phyloP scores from a whole-genome alignment of 23 red algal genomes.

The Gracilariopsis chorda region DNA sequence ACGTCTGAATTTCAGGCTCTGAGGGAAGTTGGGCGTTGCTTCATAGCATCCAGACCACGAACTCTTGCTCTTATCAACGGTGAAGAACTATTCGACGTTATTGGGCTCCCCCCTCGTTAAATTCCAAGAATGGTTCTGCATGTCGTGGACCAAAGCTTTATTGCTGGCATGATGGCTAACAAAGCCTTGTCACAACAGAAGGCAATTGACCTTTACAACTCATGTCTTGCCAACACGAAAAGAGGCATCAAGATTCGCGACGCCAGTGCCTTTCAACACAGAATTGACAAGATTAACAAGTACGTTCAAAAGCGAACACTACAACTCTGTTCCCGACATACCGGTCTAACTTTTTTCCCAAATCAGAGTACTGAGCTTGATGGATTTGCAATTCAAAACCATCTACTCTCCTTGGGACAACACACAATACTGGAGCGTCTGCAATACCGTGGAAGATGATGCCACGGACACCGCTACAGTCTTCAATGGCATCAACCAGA shows the following conservation, averaged over 20 bases:
- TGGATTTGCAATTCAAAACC: slow-evolving; percentile 19
- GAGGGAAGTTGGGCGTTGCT: too few species aligned
- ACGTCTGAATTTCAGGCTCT: too few species aligned
- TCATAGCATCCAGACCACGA: too few species aligned
- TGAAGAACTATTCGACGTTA: background rate
- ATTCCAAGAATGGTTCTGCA: background rate
- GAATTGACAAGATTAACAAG: slow-evolving; percentile 50
- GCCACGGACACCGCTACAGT: background rate
- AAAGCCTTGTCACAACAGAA: background rate
- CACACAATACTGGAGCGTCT: slow-evolving; percentile 20
- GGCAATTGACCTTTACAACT: slow-evolving; percentile 22
- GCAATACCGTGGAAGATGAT: slow-evolving; percentile 16
- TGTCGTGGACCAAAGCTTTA: slow-evolving; percentile 11
- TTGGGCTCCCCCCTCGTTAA: background rate
- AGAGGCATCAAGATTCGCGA: slow-evolving; percentile 14
- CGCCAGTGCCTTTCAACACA: background rate
- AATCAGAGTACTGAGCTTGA: background rate
- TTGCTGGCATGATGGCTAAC: slow-evolving; percentile 13
- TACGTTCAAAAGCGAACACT: background rate
- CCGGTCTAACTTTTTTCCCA: background rate
- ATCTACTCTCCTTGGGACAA: slow-evolving; percentile 46
- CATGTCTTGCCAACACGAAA: background rate
- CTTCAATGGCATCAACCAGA: background rate
- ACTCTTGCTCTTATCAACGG: too few species aligned
- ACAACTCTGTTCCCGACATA: background rate